Base-by-base conservation (phyloP, 352 stramenopile genomes). In the Thraustochytrium striatum region DNA sequence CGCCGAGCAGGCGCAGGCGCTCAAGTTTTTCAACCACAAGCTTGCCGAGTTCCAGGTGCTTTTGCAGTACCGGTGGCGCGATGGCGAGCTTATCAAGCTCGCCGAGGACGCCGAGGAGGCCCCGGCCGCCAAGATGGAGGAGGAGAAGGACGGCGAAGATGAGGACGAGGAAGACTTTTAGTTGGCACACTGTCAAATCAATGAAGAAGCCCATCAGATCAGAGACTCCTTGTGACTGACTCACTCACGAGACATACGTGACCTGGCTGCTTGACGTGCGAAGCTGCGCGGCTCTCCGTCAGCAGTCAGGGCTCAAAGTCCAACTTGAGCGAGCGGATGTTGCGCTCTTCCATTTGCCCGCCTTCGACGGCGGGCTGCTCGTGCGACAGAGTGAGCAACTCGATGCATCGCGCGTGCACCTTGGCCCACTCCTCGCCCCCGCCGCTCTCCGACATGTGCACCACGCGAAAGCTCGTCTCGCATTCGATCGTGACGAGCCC, bases 1-100 rank as follows among this genome's bases (percentile, higher is more conserved):
- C 62, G 92, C 95, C 0, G 95, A 98, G 82, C 91, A 97, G 81
- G 95, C 93, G 69, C 97, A 97, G 84, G 87, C 98, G 69, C 88
- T 99, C 47, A 75, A 75, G 39, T 75, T 75, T 32, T 75, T 75
- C 52, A 61, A 75, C 65, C 7, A 55, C 39, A 75, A 75, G 39
- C 65, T 75, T 13, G 65, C 65, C 39, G 39, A 61, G 0, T 75
- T 75, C 52, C 52, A 30, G 41, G 39, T 75, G 1, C 65, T 61
- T 30, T 38, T 75, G 21, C 65, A 61, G 32, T 75, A 62, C 50
- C 44, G 65, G 30, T 75, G 43, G 1, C 65, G 65, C 65, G 65
- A 75, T n/a, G 65, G 65, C 16, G 65, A 75, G n/a, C 39, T 75
- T 3, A 75, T 43, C 5, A 21, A 75, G 65, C 65, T 75, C 11